Percentiles rank a stretch among this genome's conserved stretches.
These are phyloP conservation scores for Prunus padus DNA, from an alignment of 306 rosid species.

Conservation along the genomic window DNA sequence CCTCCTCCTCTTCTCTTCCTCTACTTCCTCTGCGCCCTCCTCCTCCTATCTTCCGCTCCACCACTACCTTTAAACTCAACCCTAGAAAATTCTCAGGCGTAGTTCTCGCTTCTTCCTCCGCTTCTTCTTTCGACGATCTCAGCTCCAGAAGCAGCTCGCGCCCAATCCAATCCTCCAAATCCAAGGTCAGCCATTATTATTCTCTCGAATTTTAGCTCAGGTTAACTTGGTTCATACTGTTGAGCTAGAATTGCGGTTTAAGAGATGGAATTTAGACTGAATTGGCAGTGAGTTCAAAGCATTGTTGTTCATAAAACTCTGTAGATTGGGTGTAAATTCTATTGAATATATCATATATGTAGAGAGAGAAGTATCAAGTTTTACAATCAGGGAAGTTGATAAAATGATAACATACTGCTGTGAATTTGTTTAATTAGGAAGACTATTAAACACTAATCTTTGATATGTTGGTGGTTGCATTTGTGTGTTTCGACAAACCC, in stretches of 20 bases:
- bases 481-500: not conserved
- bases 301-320: not conserved
- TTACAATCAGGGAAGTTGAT: not conserved
- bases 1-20: conserved; percentile 39
- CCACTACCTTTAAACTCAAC: conserved; percentile 6
- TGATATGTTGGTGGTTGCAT: too few species aligned
- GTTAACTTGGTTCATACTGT: not conserved
- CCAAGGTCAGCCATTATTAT: conserved; percentile 40
- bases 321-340: not conserved
- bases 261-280: not conserved
- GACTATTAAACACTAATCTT: too few species aligned
- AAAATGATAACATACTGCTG: not conserved
- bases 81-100: conserved; percentile 35
- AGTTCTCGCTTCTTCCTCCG: conserved; percentile 50
- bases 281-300: not conserved
- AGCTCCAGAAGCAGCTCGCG: conserved; percentile 12
- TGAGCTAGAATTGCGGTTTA: not conserved
- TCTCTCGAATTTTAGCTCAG: not conserved
- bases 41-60: conserved; percentile 21
- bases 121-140: conserved; percentile 51
- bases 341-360: too few species aligned
- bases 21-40: conserved; percentile 17
- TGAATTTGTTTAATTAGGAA: too few species aligned
- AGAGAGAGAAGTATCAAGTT: not conserved
- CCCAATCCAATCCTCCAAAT: conserved; percentile 32